phyloP scores from a whole-genome alignment of 495 filamentous ascomycete species.

The Thermothielavioides terrestris region DNA sequence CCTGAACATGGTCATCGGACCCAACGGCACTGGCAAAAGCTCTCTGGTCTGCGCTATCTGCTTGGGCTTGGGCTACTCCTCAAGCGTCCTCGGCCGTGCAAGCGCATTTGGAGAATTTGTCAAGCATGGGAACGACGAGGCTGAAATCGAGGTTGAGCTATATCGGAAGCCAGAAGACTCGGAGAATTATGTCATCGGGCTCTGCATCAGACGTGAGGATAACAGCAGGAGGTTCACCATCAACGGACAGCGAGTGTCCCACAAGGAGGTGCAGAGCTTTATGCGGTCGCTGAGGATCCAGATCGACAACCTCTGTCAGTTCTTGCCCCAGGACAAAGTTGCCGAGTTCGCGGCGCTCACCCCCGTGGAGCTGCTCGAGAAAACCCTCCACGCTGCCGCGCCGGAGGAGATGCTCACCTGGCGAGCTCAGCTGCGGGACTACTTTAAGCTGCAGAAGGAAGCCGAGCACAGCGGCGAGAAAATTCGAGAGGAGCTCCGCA shows the following conservation, averaged over 20 bases:
- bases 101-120: constrained; percentile 83
- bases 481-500: constrained; percentile 53
- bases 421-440: constrained; percentile 63
- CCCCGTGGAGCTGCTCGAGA: constrained; percentile 72
- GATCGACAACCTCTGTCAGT: constrained; percentile 96
- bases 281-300: constrained; percentile 71
- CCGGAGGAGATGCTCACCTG: constrained; percentile 68
- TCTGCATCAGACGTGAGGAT: constrained; percentile 70
- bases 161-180: constrained; percentile 42
- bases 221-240: constrained; percentile 69
- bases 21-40: constrained; percentile 96
- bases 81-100: constrained; percentile 78
- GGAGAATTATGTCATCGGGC: constrained; percentile 62
- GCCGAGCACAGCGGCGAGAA: constrained; percentile 48
- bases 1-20: constrained; percentile 97
- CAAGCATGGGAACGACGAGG: constrained; percentile 74
- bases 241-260: constrained; percentile 49
- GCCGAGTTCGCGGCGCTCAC: constrained; percentile 84
- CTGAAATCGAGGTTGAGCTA: constrained; percentile 84
- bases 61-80: constrained; percentile 76
- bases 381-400: constrained; percentile 82
- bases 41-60: constrained; percentile 97
- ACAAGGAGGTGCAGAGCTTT: constrained; percentile 54
- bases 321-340: constrained; percentile 93
- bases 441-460: constrained; percentile 61